A percentile compares a stretch with the other conserved stretches of the same genome.
phyloP scores from a whole-genome alignment of 441 rosid genomes.

The Syzygium malaccense region DNA sequence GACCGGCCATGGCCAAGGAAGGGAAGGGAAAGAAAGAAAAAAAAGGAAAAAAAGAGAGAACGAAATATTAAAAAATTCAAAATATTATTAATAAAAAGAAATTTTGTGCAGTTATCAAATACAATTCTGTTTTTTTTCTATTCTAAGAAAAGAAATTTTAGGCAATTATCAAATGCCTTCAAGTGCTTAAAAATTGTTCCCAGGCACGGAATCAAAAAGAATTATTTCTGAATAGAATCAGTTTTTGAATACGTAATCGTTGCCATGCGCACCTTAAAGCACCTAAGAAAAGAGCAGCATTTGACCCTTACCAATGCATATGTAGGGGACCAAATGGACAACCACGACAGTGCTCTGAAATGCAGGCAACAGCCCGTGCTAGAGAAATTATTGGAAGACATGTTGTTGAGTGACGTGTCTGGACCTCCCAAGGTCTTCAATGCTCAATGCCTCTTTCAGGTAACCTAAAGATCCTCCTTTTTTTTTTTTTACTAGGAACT shows the following conservation, averaged over 20 bases:
- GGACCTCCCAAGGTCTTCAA: not conserved
- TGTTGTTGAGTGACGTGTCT: not conserved
- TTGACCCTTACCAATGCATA: not conserved
- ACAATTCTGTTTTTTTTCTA: too few relatives aligned
- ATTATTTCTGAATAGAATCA: too few relatives aligned
- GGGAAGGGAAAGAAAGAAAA: too few relatives aligned
- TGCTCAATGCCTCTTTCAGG: not conserved
- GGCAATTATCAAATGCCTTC: too few relatives aligned
- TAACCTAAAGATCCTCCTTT: not conserved
- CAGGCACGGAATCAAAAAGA: too few relatives aligned
- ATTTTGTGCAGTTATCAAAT: too few relatives aligned
- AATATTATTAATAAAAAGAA: too few relatives aligned
- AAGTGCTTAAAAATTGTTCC: too few relatives aligned
- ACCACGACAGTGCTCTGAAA: not conserved
- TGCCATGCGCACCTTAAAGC: not conserved
- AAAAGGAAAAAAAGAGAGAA: too few relatives aligned
- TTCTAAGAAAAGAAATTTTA: too few relatives aligned
- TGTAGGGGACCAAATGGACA: not conserved
- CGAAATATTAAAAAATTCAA: too few relatives aligned
- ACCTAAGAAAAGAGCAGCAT: not conserved
- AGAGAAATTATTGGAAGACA: not conserved
- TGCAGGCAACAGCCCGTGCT: not conserved
- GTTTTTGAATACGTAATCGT: fast-evolving
- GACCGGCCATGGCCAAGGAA: too few relatives aligned
- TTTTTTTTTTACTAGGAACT: not conserved